phyloP scores from a whole-genome alignment of 2,329 filamentous ascomycete species.

The Cladosporium sp. region DNA sequence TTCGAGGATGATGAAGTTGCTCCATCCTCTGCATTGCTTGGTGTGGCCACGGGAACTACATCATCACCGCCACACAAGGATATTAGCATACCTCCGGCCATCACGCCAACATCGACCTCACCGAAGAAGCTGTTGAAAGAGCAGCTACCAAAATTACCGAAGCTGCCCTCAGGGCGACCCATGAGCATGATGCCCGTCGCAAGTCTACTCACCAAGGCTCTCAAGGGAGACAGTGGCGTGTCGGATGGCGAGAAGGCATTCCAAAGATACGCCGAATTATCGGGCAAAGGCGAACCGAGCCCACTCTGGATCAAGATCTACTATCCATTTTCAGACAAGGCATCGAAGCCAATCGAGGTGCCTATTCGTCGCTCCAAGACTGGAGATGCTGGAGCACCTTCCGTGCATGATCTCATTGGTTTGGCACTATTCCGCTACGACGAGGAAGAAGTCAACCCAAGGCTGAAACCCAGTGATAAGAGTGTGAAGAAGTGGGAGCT shows the following conservation, averaged over 20 bases:
- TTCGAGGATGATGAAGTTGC: constrained; percentile 53
- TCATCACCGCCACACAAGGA: constrained; percentile 38
- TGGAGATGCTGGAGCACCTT: constrained; percentile 61
- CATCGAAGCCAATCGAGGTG: constrained; percentile 65
- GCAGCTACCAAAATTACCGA: constrained; percentile 55
- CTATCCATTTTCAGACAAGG: constrained; percentile 63
- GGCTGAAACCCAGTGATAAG: constrained; percentile 59
- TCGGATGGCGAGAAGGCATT: constrained; percentile 59
- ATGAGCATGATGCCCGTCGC: constrained; percentile 67
- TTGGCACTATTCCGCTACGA: constrained; percentile 73
- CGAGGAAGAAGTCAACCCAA: constrained; percentile 69
- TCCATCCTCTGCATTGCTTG: constrained; percentile 66
- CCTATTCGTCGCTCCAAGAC: constrained; percentile 66
- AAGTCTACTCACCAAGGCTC: constrained; percentile 66
- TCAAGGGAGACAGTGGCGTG: constrained; percentile 40
- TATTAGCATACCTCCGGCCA: constrained; percentile 36
- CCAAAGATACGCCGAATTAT: constrained; percentile 70
- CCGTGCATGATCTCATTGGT: constrained; percentile 76
- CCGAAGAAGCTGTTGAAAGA: constrained; percentile 61
- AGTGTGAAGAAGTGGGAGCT: constrained; percentile 81
- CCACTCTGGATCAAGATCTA: constrained; percentile 75
- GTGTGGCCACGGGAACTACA: constrained; percentile 55
- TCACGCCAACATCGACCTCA: constrained; percentile 47
- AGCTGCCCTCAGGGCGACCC: constrained; percentile 67
- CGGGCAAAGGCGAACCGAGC: constrained; percentile 72